Base-by-base conservation (phyloP, 768 basidiomycete genomes). In the Trametes meyenii region DNA sequence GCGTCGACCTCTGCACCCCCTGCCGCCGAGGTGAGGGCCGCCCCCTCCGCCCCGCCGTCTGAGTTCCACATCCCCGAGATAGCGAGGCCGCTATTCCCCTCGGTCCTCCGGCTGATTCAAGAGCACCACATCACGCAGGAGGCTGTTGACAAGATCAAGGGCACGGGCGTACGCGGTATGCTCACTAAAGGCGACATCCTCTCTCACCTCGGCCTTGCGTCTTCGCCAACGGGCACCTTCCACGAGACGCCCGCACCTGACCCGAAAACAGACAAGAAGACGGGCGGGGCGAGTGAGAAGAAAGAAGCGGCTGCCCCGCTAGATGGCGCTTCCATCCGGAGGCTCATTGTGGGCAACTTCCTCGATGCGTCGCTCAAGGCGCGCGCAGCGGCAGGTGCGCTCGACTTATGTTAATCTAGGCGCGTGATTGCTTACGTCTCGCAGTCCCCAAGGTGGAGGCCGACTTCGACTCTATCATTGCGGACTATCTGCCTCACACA, bases 121-220 rank as follows among this genome's bases (percentile, higher is more conserved):
- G 82, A 90, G 62, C 74, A 91, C 69, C 69, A 73, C 51, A 77
- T 94, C 35, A 64, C 68, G 77, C 26, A 40, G 19, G 62, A 14
- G 5, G 81, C 88, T 63, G 76, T 84, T 23, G 83, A 84, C 53
- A 78, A 79, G 57, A 90, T 99, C 72, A 89, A 88, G 64, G 95
- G 91, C 6, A 96, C 94, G 2, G 96, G 96, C 50, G 80, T 92
- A 54, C 83, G 91, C 39, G 96, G 97, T 14, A 96, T 95, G 89
- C 74, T 98, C 62, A 98, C 96, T 50, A 98, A 98, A 74, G 97
- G 97, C 12, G 96, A 99, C 71, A 88, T 98, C 1, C 81, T 99
- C 29, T 78, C 92, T 2, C 87, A 85, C 75, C 79, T 97, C 5
- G 96, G 96, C 19, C 87, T 88, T 74, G 90, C 94, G 19, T 87